Evolutionary conservation across 345 rosid species (phyloP), one percentile per base, ranked within the genome.

Genomic region (Populus euphratica): DNA sequence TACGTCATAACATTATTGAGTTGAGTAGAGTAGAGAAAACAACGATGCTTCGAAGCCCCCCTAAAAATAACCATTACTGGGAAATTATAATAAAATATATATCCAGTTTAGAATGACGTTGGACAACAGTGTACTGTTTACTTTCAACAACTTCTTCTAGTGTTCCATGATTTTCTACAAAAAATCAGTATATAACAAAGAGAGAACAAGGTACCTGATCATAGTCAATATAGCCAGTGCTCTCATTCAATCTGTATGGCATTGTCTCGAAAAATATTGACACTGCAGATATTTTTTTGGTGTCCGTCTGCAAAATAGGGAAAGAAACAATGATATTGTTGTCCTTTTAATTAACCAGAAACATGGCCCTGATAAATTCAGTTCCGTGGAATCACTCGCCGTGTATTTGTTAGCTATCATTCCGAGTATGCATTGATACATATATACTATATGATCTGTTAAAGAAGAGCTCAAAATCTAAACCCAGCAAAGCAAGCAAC

Each of bases 251-350:
- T 81, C 97, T 87, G 83, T 96, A 96, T 6, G 99, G 99, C 97
- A 96, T 93, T 64, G 99, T 96, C 90, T 96, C 98, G 36, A 96
- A 96, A 86, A 96, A 96, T 88, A 96, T 91, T 31, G 99, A 96
- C 52, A 96, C 99, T 71, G 98, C 99, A 78, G 98, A 96, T 75
- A 96, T 93, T 81, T 96, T 96, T 83, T 96, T 96, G 81, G 99
- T 96, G 76, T 93, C 99, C 35, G 99, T 96, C 98, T 96, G 94
- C 86, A 81, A 36, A 88, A 81, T 35, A 73, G 77, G 54, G 59
- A 79, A 74, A 67, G 63, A 59, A 56, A 73, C 36, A 44, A 6
- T 38, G 29, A 69, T 76, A 31, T 43, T 9, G 39, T 33, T 29
- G 13, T 7, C 11, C 31, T 61, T 9, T 27, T 10, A 61, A 27